Percentiles rank a stretch among this genome's conserved stretches.
Conservation (phyloP, 805 yeast genomes). For the Lipomyces spencermartinsiae region DNA sequence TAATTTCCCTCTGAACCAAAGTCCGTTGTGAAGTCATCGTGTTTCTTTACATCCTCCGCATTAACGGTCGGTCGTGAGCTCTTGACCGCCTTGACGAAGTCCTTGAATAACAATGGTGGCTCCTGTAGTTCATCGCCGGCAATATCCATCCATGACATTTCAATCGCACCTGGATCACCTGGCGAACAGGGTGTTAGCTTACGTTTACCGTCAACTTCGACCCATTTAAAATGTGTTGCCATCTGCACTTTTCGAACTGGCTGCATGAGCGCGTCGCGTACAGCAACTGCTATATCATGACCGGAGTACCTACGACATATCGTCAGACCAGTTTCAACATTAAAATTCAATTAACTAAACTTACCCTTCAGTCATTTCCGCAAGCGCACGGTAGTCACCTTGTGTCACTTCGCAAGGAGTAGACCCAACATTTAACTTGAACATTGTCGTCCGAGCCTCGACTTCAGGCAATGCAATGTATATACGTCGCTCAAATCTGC, state of each 20-base stretch:
- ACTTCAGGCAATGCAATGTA: slow-evolving; percentile 93
- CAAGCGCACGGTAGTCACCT: slow-evolving; percentile 77
- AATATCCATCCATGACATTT: slow-evolving; percentile 92
- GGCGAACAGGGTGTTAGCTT: slow-evolving; percentile 94
- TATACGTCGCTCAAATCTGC: slow-evolving; percentile 82
- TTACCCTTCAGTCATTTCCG: slow-evolving; percentile 88
- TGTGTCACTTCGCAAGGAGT: slow-evolving; percentile 81
- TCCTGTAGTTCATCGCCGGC: slow-evolving; percentile 88
- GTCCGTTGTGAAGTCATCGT: slow-evolving; percentile 87
- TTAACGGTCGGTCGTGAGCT: slow-evolving; percentile 95
- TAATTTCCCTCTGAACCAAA: slow-evolving; percentile 97
- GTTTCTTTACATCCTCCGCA: slow-evolving; percentile 77
- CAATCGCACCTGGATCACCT: slow-evolving; percentile 85
- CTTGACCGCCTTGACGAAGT: slow-evolving; percentile 90
- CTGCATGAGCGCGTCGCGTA: slow-evolving; percentile 96
- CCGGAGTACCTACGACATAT: slow-evolving; percentile 70
- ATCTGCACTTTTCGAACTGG: slow-evolving; percentile 94
- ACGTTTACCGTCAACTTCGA: slow-evolving; percentile 47
- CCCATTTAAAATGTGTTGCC: slow-evolving; percentile 90
- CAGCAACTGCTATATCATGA: slow-evolving; percentile 95
- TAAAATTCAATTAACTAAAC: neutral
- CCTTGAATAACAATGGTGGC: slow-evolving; percentile 88
- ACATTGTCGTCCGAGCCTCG: slow-evolving; percentile 92
- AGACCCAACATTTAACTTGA: slow-evolving; percentile 87
- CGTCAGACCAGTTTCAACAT: neutral